Evolutionary conservation across 2,329 filamentous ascomycete genomes (phyloP), one percentile per base, ranked within the genome.

Genomic region (Leptoxyphium fumago): DNA sequence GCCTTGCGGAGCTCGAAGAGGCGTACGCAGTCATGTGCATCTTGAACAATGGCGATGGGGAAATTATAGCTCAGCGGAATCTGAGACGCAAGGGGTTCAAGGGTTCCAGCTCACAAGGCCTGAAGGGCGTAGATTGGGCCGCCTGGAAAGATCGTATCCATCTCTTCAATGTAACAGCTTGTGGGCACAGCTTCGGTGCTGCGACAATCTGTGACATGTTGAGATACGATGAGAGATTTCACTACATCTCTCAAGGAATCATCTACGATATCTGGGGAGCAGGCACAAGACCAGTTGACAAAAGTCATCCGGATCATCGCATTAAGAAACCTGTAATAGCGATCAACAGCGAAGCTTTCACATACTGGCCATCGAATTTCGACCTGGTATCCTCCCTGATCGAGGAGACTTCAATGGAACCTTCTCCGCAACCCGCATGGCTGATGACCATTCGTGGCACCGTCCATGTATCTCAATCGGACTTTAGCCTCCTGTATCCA

Each of bases 271-370:
- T 77, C 7, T 82, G 78, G 78, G 78, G 66, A 59, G 55, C 73
- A 55, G 54, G 72, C 51, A 52, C 69, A 50, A 51, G 61, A 52
- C 50, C 69, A 43, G 57, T 61, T 1, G 55, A 57, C 3, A 66
- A 71, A 28, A 63, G 67, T 8, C 40, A 47, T 14, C 61, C 64
- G 1, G 52, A 65, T 3, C 64, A 72, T 45, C 64, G 66, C 13
- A 69, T 73, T 39, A 62, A 64, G 32, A 67, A 71, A 10, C 78
- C 78, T 5, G 54, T 82, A 7, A 65, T 83, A 5, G 74, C 73
- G 2, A 76, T 83, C 54, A 80, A 79, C 41, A 75, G 71, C 5
- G 79, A 83, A 58, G 78, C 77, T 0, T 82, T 82, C 61, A 80
- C 80, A 67, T 78, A 82, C 60, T 82, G 78, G 78, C 69, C 73